Percentiles rank a stretch among this genome's conserved stretches.
These are phyloP conservation scores for Gossypium herbaceum DNA, from an alignment of 345 rosid genomes.

Conservation along the genomic window DNA sequence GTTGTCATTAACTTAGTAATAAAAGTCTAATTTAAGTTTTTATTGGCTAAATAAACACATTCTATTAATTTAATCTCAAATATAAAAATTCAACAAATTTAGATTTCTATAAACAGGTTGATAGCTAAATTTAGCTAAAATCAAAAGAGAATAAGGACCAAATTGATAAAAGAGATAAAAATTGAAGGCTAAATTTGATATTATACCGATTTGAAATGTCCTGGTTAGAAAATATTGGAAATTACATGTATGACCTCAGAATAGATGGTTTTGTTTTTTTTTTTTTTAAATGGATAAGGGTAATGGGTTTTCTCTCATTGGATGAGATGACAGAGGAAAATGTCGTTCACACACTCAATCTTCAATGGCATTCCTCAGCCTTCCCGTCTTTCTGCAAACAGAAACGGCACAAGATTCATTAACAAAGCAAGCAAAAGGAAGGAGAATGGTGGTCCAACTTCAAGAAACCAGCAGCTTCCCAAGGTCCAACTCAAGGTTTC, in stretches of 20 bases:
- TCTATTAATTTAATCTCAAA: no score
- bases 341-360: constrained; percentile 29
- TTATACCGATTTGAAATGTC: no score
- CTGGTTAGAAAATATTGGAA: neutral
- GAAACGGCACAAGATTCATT: constrained; percentile 9
- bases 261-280: neutral
- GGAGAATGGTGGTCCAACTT: constrained; percentile 29
- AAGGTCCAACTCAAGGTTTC: constrained; percentile 25
- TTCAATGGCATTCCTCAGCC: constrained; percentile 7
- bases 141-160: no score
- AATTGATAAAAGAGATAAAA: no score
- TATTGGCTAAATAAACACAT: no score
- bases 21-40: no score
- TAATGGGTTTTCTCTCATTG: neutral
- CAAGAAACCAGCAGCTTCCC: constrained; percentile 17
- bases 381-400: constrained; percentile 17
- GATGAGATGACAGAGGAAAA: constrained; percentile 13
- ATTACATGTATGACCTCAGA: neutral
- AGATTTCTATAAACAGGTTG: no score
- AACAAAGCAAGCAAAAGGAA: constrained; percentile 29
- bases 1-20: no score
- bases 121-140: no score
- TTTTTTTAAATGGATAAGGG: neutral
- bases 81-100: no score
- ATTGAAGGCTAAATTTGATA: no score